Evolutionary conservation across 768 basidiomycete genomes (phyloP).

Genomic region (Paxillus involutus): DNA sequence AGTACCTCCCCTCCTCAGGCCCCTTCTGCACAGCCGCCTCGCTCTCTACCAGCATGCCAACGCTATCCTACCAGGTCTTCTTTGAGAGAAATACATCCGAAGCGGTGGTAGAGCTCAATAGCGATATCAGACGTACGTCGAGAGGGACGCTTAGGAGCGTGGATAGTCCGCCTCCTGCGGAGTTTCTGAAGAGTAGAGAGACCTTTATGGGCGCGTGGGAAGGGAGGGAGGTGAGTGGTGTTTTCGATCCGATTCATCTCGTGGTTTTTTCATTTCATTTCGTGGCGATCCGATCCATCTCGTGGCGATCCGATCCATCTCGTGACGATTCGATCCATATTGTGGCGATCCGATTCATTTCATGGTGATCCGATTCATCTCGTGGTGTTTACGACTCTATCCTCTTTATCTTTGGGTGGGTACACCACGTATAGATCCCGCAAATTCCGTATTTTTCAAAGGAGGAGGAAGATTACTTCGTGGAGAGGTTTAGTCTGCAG

Average conservation of each 20-base stretch:
- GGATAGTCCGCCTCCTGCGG: conserved; percentile 53
- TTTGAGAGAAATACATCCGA: conserved; percentile 49
- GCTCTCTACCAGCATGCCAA: conserved; percentile 44
- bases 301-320: no score
- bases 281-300: no score
- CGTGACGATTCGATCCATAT: no score
- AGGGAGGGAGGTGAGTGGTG: conserved; percentile 21
- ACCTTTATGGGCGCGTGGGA: conserved; percentile 57
- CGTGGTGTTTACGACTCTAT: no score
- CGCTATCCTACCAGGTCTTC: conserved; percentile 62
- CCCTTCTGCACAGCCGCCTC: conserved; percentile 46
- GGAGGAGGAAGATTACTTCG: conserved; percentile 70
- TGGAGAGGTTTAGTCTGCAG: conserved; percentile 57
- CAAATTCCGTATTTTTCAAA: conserved; percentile 58
- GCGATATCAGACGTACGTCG: conserved; percentile 54
- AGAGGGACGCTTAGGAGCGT: conserved; percentile 55
- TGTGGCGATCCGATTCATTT: no score
- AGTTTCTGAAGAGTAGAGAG: conserved; percentile 49
- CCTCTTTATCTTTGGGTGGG: no score
- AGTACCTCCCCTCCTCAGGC: conserved; percentile 62
- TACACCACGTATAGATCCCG: conserved; percentile 43
- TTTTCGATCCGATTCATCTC: not conserved
- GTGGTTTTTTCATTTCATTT: no score
- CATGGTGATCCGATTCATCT: no score
- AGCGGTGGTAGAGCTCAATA: conserved; percentile 54